Evolutionary conservation across 2,329 filamentous ascomycete species (phyloP), one percentile per base, ranked within the genome.

Genomic region (Neofusicoccum sp.): DNA sequence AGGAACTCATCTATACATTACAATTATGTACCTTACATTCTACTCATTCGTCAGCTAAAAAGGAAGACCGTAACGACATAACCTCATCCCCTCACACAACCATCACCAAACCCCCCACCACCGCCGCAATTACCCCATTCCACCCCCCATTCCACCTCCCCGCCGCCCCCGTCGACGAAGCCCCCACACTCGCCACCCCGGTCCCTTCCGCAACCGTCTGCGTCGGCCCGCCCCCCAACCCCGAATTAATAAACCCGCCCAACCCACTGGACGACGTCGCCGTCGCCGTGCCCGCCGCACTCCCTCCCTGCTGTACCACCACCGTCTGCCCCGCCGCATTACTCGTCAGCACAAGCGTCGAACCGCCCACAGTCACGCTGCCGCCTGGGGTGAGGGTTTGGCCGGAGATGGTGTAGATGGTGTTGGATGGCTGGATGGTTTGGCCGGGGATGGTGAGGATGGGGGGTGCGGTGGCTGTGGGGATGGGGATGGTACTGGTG

Each of bases 401-500:
- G n/a, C 38, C 40, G 60, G 36, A 30, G 43, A 61, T 12, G 7
- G 58, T 33, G 36, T 61, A 61, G 11, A 16, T 36, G 20, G 60
- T n/a, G 28, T n/a, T 16, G 20, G 38, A 44, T 3, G 53, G 53
- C 3, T 45, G 53, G 53, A 57, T 34, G 7, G 53, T 57, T 26
- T 57, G 53, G 28, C 8, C 38, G 28, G 11, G 28, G 40, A 57
- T 11, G 7, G 38, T 57, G 40, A 57, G 26, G n/a, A 26, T 9
- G n/a, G 53, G 28, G 6, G 40, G 24, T 6, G 68, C 65, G 7
- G 71, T 53, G 1, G 68, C 70, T 5, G 70, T 68, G 11, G 65
- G 69, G n/a, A 70, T 58, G 4, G 67, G 66, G 3, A 65, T 67
- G 26, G 69, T 70, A 40, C 68, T 71, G 4, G 68, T 68, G 57